phyloP scores from a whole-genome alignment of 202 grass and related monocot species.

The Hordeum pubiflorum region DNA sequence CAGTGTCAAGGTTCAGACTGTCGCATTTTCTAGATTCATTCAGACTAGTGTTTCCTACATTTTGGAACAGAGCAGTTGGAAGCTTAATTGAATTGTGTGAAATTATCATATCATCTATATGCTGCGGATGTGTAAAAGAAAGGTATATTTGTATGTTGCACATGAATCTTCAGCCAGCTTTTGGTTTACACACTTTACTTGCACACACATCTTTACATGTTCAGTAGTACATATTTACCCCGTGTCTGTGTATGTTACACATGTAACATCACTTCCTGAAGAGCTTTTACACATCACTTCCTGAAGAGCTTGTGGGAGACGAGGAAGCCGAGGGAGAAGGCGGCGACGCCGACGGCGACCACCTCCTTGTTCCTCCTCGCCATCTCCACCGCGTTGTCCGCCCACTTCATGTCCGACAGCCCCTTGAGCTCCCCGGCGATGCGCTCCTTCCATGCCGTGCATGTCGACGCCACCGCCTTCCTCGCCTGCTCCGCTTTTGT shows the following conservation, averaged over 20 bases:
- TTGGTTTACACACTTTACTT: background rate
- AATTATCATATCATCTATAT: too few species aligned
- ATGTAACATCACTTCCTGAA: background rate
- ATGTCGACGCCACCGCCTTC: background rate
- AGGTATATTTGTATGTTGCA: too few species aligned
- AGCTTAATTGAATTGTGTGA: too few species aligned
- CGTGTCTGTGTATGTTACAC: background rate
- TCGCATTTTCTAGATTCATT: too few species aligned
- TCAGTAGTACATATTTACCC: too few species aligned
- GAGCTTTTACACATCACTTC: background rate
- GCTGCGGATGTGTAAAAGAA: too few species aligned
- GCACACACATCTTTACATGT: background rate
- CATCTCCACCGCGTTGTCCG: conserved; percentile 22
- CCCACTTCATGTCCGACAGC: conserved; percentile 17
- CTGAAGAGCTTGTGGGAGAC: conserved; percentile 3
- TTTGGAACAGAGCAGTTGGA: too few species aligned
- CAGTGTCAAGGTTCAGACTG: too few species aligned
- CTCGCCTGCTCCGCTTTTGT: background rate
- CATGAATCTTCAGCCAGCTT: too few species aligned
- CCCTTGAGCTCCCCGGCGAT: background rate
- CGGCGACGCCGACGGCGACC: conserved; percentile 21
- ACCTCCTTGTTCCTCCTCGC: conserved; percentile 40
- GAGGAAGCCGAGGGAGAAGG: conserved; percentile 37
- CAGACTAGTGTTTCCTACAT: too few species aligned
- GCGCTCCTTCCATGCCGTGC: conserved; percentile 14